A percentile compares a stretch with the other conserved stretches of the same genome.
These are phyloP conservation scores for Stenogyne calaminthoides DNA, from an alignment of 305 asterid species.

Conservation along the genomic window DNA sequence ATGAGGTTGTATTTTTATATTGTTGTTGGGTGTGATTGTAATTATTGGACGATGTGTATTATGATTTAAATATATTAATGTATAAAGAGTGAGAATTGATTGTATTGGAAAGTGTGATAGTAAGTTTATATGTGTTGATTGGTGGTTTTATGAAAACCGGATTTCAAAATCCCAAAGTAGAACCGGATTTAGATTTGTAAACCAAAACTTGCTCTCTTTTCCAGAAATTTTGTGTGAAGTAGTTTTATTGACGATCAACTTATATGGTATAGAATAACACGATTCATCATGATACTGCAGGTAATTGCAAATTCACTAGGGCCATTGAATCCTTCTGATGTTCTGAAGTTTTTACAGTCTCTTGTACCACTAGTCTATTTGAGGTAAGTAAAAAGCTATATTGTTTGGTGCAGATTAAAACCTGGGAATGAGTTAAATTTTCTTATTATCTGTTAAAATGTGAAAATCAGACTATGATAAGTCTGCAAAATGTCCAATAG, in stretches of 20 bases:
- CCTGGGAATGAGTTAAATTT: slow-evolving; percentile 7
- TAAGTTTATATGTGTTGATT: too few relatives aligned
- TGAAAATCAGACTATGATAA: background rate
- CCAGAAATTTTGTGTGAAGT: background rate
- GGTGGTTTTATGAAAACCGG: too few relatives aligned
- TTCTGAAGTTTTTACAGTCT: slow-evolving; percentile 70
- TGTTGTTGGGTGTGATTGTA: too few relatives aligned
- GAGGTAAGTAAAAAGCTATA: slow-evolving; percentile 46
- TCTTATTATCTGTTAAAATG: background rate
- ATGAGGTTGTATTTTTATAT: too few relatives aligned
- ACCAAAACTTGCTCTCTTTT: background rate
- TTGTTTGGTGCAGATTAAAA: background rate
- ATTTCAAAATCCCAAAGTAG: too few relatives aligned
- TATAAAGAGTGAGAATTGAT: too few relatives aligned
- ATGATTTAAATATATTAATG: too few relatives aligned
- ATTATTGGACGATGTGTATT: too few relatives aligned
- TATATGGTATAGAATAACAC: slow-evolving; percentile 17
- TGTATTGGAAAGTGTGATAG: too few relatives aligned
- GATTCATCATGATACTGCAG: slow-evolving; percentile 43
- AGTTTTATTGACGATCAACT: background rate
- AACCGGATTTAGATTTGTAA: too few relatives aligned
- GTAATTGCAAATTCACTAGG: slow-evolving; percentile 75
- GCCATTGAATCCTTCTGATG: slow-evolving; percentile 75
- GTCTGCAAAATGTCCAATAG: background rate
- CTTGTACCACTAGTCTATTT: slow-evolving; percentile 67